Base-by-base conservation (phyloP, 1,284 basidiomycete genomes). In the Paramarasmius palmivorus region DNA sequence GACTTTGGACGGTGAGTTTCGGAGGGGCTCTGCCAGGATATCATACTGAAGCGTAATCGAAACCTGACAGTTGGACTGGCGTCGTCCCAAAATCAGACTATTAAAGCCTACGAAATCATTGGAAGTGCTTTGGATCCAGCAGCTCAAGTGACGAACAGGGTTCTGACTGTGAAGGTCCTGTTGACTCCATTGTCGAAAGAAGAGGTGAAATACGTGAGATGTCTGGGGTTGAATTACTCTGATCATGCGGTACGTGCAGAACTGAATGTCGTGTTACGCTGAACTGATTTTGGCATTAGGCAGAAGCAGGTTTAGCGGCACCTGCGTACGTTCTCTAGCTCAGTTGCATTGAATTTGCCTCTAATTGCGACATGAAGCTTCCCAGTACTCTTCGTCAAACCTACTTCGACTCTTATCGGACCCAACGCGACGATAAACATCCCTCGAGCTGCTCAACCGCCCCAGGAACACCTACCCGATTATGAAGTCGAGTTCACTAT, bases 401-500 rank as follows among this genome's bases (percentile, higher is more conserved):
- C 93, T 1, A 68, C 81, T 0, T 80, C 82, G 0, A 74, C 89
- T 9, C 74, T 95, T 46, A 86, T 90, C 35, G 86, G 87, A 10
- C 90, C 91, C 0, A 76, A 78, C 37, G 82, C 84, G 4, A 74
- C 80, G 0, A 78, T 93, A 25, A 72, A 73, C n/a, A 81, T 94
- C 40, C 91, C 92, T 0, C 78, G 71, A 32, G 81, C 78, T 45
- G 83, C 84, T 1, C 82, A 87, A 61, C 92, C 92, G 22, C 77
- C 85, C 1, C 77, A 86, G 20, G 83, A 83, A 45, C 84, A 90
- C 60, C 73, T 88, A 2, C 81, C 91, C 0, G 94, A 97, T 69
- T 96, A 93, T 64, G 94, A 97, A 66, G 87, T 92, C 45, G 94
- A 97, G 63, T 73, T 97, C 12, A 90, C 84, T 35, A 81, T 95